Conservation (phyloP, 202 grass and related monocot species). For the Zizania palustris region DNA sequence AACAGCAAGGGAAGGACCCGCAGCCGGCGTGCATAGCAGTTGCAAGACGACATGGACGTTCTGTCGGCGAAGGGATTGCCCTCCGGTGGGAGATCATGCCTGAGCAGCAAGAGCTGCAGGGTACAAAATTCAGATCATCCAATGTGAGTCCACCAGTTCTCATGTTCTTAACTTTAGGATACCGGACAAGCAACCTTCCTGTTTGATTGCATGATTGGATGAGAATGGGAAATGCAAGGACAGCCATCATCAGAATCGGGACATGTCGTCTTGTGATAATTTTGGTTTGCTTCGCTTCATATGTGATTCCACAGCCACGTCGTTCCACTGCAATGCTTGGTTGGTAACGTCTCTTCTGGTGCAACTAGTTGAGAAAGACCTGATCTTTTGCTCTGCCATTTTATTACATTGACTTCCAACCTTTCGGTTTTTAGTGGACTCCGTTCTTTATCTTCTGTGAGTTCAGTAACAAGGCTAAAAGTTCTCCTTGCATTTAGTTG, state of each 20-base stretch:
- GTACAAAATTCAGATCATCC: slow-evolving; percentile 60
- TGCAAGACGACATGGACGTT: slow-evolving; percentile 21
- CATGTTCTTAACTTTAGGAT: slow-evolving; percentile 36
- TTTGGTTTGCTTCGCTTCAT: slow-evolving; percentile 30
- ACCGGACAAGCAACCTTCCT: slow-evolving; percentile 20
- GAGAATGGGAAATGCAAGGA: slow-evolving; percentile 26
- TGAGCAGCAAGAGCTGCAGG: slow-evolving; percentile 50
- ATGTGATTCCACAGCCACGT: slow-evolving; percentile 25
- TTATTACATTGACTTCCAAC: slow-evolving; percentile 8
- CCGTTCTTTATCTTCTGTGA: slow-evolving; percentile 28
- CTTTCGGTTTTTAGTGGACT: slow-evolving; percentile 17
- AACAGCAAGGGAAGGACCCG: slow-evolving; percentile 50
- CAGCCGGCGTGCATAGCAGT: slow-evolving; percentile 34
- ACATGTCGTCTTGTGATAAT: slow-evolving; percentile 19
- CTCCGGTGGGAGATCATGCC: slow-evolving; percentile 58
- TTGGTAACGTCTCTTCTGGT: slow-evolving; percentile 44
- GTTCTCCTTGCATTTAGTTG: slow-evolving; percentile 21
- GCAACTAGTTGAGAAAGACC: slow-evolving; percentile 1
- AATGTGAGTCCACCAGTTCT: slow-evolving; percentile 39
- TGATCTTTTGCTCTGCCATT: not conserved
- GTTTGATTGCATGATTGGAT: slow-evolving; percentile 37
- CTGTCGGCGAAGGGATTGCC: slow-evolving; percentile 59
- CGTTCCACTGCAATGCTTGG: slow-evolving; percentile 14
- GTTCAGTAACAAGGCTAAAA: slow-evolving; percentile 31
- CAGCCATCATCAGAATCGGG: slow-evolving; percentile 30